Evolutionary conservation across 1,284 basidiomycete species (phyloP).

Genomic region (Cryptococcus deneoformans): DNA sequence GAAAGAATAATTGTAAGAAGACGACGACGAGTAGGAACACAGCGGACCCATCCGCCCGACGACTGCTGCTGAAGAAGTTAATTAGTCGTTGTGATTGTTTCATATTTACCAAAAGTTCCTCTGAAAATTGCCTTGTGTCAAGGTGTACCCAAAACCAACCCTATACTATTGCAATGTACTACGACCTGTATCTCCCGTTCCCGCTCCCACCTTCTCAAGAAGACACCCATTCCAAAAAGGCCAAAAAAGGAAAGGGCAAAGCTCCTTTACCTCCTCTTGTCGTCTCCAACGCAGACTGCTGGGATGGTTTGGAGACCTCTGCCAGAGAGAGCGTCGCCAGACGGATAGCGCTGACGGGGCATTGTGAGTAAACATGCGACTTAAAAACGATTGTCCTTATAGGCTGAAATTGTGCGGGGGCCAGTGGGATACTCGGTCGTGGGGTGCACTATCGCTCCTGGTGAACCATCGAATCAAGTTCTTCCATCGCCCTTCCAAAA

Average conservation of each 20-base stretch:
- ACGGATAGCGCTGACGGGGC: slow-evolving; percentile 35
- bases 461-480: slow-evolving; percentile 28
- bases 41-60: too few species aligned
- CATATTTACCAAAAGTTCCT: too few species aligned
- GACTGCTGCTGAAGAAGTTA: too few species aligned
- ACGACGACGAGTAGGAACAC: too few species aligned
- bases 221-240: slow-evolving; percentile 21
- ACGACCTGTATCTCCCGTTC: slow-evolving; percentile 47
- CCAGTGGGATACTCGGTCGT: slow-evolving; percentile 47
- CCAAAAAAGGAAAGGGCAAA: slow-evolving; percentile 40
- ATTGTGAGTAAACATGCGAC: slow-evolving; percentile 28
- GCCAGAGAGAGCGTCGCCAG: slow-evolving; percentile 35
- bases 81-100: too few species aligned
- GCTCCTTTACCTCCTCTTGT: background rate
- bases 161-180: slow-evolving; percentile 33
- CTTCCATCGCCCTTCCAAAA: slow-evolving; percentile 34
- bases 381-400: background rate
- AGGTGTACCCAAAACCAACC: too few species aligned
- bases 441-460: slow-evolving; percentile 34
- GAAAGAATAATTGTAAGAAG: too few species aligned
- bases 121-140: slow-evolving; percentile 4
- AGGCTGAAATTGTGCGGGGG: background rate
- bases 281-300: slow-evolving; percentile 22
- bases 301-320: slow-evolving; percentile 30
- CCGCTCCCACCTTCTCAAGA: slow-evolving; percentile 21